These are phyloP conservation scores for Apostasia ramifera DNA, from an alignment of 106 monocot genomes.

Conservation along the genomic window DNA sequence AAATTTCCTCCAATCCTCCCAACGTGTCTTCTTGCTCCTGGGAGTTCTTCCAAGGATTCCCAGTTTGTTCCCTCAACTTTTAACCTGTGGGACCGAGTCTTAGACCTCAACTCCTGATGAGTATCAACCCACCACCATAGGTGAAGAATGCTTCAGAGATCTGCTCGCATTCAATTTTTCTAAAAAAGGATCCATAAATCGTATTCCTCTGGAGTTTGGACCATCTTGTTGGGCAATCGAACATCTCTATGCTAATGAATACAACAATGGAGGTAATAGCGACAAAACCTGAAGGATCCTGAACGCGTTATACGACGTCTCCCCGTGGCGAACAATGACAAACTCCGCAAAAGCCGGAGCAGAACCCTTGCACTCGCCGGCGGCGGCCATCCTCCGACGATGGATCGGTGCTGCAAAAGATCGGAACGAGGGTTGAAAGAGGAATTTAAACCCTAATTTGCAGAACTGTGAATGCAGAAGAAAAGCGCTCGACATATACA, in stretches of 20 bases:
- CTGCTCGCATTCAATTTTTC: no score
- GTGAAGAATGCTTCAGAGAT: no score
- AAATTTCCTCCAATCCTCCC: no score
- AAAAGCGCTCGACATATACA: no score
- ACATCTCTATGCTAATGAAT: neutral
- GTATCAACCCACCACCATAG: no score
- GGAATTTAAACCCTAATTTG: neutral
- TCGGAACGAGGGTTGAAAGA: neutral
- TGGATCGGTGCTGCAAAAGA: neutral
- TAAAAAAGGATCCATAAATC: no score
- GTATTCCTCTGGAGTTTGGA: no score
- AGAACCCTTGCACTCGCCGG: neutral
- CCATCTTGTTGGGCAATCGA: neutral
- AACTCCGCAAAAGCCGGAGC: constrained; percentile 48
- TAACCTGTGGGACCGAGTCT: no score
- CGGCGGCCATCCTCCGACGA: constrained; percentile 1
- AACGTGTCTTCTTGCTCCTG: no score
- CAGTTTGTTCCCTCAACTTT: no score
- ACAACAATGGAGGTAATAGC: neutral
- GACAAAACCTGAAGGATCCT: constrained; percentile 59
- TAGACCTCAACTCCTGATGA: no score
- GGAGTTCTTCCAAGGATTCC: no score
- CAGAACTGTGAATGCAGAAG: neutral
- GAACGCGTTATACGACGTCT: constrained; percentile 78
- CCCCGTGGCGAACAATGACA: constrained; percentile 76